phyloP scores from a whole-genome alignment of 148 eudicot genomes.

The Camellia japonica region DNA sequence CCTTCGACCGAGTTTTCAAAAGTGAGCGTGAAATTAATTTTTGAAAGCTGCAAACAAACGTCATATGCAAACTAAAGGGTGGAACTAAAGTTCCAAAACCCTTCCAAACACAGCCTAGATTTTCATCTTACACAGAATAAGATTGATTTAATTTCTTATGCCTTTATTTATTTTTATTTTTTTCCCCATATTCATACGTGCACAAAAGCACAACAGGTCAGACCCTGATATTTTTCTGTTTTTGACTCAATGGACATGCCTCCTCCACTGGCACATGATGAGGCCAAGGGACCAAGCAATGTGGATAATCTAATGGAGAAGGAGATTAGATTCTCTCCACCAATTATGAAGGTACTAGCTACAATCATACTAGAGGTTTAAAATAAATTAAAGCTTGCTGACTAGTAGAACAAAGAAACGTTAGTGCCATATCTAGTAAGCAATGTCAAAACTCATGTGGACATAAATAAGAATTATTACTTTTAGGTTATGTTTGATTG shows the following conservation, averaged over 20 bases:
- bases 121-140: neutral
- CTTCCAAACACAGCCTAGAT: neutral
- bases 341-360: neutral
- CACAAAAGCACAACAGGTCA: neutral
- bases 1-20: too few species aligned
- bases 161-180: neutral
- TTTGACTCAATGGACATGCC: constrained; percentile 7
- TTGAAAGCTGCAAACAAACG: too few species aligned
- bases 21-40: too few species aligned
- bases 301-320: constrained; percentile 9
- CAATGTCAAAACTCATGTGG: constrained; percentile 5
- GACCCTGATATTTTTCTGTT: neutral
- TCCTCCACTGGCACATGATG: constrained; percentile 15
- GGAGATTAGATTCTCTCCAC: constrained; percentile 10
- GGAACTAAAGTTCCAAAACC: too few species aligned
- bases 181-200: too few species aligned
- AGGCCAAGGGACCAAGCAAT: constrained; percentile 14
- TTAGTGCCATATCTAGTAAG: constrained; percentile 13
- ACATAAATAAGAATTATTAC: constrained; percentile 14
- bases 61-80: too few species aligned
- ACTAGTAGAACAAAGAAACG: constrained; percentile 9
- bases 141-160: neutral
- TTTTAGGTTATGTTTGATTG: neutral
- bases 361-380: constrained; percentile 9
- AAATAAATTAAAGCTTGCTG: constrained; percentile 13